phyloP scores from a whole-genome alignment of 2,329 filamentous ascomycete species.

The Botrytis medusae region DNA sequence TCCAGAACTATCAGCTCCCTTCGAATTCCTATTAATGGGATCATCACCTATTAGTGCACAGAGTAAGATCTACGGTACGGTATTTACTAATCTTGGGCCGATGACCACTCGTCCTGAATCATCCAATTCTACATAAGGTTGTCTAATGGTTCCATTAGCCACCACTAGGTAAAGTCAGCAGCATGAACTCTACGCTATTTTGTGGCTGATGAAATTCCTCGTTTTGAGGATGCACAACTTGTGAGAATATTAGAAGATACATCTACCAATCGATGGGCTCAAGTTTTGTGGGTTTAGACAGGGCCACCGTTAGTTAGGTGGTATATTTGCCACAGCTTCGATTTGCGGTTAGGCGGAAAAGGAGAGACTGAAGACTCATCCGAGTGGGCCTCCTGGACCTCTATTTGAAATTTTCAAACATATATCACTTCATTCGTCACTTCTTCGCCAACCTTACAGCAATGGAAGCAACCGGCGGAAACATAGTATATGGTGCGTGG shows the following conservation, averaged over 20 bases:
- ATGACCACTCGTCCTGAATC: slow-evolving; percentile 11
- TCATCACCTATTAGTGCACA: neutral
- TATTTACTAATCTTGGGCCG: too few relatives aligned
- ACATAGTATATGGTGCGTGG: neutral
- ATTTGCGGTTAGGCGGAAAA: neutral
- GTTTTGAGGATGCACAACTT: neutral
- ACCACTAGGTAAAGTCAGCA: neutral
- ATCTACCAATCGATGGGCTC: neutral
- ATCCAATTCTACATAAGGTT: neutral
- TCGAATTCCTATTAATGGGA: neutral
- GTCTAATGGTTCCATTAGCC: neutral
- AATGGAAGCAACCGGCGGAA: neutral
- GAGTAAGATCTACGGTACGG: neutral
- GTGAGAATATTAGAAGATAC: neutral
- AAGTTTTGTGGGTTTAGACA: neutral
- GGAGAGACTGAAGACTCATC: neutral
- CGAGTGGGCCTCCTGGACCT: neutral
- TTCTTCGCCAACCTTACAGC: neutral
- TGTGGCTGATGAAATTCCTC: too few relatives aligned
- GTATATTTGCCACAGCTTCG: neutral
- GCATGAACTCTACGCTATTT: neutral
- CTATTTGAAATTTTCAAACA: too few relatives aligned
- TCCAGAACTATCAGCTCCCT: neutral
- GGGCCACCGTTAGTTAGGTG: neutral
- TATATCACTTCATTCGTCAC: neutral